Evolutionary conservation across 768 basidiomycete species (phyloP).

Genomic region (Lactarius sanguifluus): DNA sequence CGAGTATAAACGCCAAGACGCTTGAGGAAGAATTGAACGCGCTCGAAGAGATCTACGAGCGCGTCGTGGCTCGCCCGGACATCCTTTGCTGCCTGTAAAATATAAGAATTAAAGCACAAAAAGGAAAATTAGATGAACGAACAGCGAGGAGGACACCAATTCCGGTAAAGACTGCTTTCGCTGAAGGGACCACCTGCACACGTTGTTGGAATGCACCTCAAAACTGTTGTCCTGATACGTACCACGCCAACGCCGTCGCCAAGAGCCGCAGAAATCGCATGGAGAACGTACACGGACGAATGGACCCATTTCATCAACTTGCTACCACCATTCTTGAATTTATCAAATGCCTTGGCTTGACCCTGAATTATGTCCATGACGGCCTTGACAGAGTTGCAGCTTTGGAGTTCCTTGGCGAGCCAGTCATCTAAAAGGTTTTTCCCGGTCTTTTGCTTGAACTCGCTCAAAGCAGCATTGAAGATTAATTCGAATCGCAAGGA

Average conservation of each 20-base stretch:
- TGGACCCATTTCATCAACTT: background rate
- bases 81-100: background rate
- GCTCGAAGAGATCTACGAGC: background rate
- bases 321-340: too few species aligned
- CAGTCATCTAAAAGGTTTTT: background rate
- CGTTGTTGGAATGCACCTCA: background rate
- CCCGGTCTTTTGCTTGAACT: background rate
- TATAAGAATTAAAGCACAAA: background rate
- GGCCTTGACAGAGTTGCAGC: background rate
- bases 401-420: background rate
- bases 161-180: background rate
- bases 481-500: background rate
- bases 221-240: background rate
- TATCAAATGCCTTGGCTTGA: background rate
- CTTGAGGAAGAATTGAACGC: background rate
- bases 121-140: background rate
- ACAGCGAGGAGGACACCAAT: background rate
- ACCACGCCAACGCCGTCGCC: background rate
- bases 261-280: background rate
- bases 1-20: background rate
- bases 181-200: background rate
- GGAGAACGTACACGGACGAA: background rate
- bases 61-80: background rate
- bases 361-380: background rate
- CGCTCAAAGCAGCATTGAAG: background rate